phyloP scores from a whole-genome alignment of 2,329 filamentous ascomycete genomes.

The Botryosphaeria dothidea region DNA sequence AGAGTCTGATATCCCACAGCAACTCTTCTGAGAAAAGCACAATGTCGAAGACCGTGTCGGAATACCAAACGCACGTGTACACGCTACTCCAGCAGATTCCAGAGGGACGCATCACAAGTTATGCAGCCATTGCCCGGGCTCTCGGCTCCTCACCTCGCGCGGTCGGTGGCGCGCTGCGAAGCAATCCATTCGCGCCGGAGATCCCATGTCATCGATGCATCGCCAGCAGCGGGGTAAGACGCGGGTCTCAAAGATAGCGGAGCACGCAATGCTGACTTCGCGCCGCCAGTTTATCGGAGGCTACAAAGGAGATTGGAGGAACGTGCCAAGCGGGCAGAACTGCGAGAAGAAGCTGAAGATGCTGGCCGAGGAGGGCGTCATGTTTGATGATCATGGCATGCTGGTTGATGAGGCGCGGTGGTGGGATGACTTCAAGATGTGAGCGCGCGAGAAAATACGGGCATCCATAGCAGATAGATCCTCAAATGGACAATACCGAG shows the following conservation, averaged over 20 bases:
- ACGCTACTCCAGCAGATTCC: slow-evolving; percentile 76
- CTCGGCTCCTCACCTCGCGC: slow-evolving; percentile 73
- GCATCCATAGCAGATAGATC: slow-evolving; percentile 24
- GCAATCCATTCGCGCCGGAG: slow-evolving; percentile 78
- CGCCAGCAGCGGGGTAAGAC: slow-evolving; percentile 67
- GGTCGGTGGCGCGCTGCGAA: slow-evolving; percentile 73
- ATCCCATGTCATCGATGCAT: slow-evolving; percentile 83
- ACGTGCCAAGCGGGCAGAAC: slow-evolving; percentile 59
- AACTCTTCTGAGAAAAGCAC: no score
- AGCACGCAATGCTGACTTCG: background rate
- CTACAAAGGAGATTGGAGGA: slow-evolving; percentile 68
- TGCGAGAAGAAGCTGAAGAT: slow-evolving; percentile 65
- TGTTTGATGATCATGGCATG: slow-evolving; percentile 60
- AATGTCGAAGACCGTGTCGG: slow-evolving; percentile 30
- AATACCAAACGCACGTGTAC: slow-evolving; percentile 59
- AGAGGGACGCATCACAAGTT: slow-evolving; percentile 72
- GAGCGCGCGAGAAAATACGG: background rate
- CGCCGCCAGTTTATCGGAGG: slow-evolving; percentile 56
- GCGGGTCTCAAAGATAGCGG: slow-evolving; percentile 22
- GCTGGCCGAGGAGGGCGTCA: slow-evolving; percentile 64
- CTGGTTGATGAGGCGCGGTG: slow-evolving; percentile 52
- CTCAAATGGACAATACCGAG: background rate
- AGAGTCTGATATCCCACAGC: no score
- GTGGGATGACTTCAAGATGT: slow-evolving; percentile 46
- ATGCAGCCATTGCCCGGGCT: slow-evolving; percentile 68